These are phyloP conservation scores for Lecanoromycetidae sp. DNA, from an alignment of 2,329 filamentous ascomycete species.

Conservation along the genomic window DNA sequence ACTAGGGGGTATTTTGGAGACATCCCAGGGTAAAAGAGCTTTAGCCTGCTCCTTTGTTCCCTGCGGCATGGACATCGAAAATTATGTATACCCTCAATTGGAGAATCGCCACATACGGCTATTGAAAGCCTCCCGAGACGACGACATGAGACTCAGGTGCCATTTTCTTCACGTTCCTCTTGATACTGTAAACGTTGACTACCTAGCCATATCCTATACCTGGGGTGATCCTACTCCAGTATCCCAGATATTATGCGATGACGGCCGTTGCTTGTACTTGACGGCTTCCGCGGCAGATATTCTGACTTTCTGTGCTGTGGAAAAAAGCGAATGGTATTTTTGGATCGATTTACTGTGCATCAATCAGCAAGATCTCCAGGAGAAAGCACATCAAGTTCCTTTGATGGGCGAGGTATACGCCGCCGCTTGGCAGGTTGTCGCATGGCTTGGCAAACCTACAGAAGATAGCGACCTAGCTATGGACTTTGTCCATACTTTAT, in stretches of 20 bases:
- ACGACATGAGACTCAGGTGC: background rate
- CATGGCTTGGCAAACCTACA: slow-evolving; percentile 5
- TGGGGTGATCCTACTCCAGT: background rate
- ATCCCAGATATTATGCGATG: background rate
- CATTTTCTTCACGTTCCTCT: background rate
- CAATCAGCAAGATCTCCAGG: slow-evolving; percentile 14
- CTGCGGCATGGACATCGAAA: background rate
- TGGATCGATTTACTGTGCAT: slow-evolving; percentile 19
- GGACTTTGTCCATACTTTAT: background rate
- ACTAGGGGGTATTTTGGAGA: no score
- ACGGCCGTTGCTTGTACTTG: background rate
- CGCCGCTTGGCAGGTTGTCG: background rate
- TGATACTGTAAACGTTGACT: background rate
- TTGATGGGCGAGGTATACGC: slow-evolving; percentile 16
- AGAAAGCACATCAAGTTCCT: slow-evolving; percentile 17
- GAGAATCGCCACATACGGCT: background rate
- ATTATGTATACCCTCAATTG: background rate
- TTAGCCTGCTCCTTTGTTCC: no score
- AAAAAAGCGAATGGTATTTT: background rate
- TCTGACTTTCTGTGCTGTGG: background rate
- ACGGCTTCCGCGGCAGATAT: background rate
- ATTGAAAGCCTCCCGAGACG: background rate
- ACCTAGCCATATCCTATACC: slow-evolving; percentile 16
- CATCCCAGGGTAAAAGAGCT: no score
- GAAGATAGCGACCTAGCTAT: background rate